These are phyloP conservation scores for Lactarius deliciosus DNA, from an alignment of 768 basidiomycete species.

Conservation along the genomic window DNA sequence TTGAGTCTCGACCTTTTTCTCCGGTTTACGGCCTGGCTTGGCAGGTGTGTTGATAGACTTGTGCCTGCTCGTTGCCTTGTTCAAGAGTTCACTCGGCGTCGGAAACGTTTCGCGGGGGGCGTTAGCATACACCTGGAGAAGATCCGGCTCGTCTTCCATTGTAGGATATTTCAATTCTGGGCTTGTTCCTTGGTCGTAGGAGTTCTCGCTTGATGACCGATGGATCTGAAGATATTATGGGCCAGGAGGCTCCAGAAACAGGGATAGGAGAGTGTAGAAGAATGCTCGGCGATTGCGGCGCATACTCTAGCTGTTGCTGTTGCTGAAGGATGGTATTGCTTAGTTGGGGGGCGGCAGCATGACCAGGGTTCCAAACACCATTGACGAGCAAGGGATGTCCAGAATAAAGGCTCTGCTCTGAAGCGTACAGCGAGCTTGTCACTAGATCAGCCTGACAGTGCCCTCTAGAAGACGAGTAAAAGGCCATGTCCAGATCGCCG, in stretches of 20 bases:
- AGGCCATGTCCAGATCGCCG: conserved; percentile 15
- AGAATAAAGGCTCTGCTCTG: conserved; percentile 16
- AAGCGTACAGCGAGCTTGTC: conserved; percentile 4
- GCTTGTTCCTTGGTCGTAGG: conserved; percentile 5
- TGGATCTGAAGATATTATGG: conserved; percentile 17
- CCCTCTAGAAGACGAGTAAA: conserved; percentile 14
- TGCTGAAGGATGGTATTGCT: conserved; percentile 1
- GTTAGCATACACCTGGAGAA: conserved; percentile 30
- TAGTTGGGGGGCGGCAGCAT: conserved; percentile 6
- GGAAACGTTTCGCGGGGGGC: conserved; percentile 45
- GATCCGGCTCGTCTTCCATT: conserved; percentile 15
- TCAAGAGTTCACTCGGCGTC: conserved; percentile 64
- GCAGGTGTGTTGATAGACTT: conserved; percentile 12
- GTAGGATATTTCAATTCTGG: neutral
- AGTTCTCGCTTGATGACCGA: conserved; percentile 13
- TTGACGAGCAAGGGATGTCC: conserved; percentile 15
- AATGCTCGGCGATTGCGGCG: conserved; percentile 17
- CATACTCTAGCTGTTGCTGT: conserved; percentile 12
- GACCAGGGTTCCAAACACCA: conserved; percentile 20
- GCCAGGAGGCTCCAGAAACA: conserved; percentile 24
- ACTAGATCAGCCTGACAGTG: conserved; percentile 11
- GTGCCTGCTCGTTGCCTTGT: conserved; percentile 38
- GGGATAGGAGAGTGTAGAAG: conserved; percentile 29
- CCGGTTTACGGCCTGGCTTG: conserved; percentile 15
- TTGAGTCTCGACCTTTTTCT: conserved; percentile 43